Percentiles rank a stretch among this genome's conserved stretches.
Conservation (phyloP, 2,329 filamentous ascomycete genomes). For the Exserohilum turcica region DNA sequence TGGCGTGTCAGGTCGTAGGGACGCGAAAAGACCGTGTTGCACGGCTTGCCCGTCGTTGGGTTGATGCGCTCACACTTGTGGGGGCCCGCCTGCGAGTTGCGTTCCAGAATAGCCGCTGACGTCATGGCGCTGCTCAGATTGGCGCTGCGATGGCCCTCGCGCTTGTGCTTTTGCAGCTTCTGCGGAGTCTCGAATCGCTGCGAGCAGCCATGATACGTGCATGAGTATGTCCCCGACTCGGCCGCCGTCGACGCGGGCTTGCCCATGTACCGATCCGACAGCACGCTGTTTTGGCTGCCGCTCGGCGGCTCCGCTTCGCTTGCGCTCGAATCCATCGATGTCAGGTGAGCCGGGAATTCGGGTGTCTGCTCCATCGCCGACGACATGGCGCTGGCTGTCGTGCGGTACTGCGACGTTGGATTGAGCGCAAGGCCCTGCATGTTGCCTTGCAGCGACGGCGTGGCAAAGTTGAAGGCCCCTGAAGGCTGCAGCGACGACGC, state of each 20-base stretch:
- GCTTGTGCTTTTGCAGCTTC: conserved; percentile 92
- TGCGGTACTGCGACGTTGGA: conserved; percentile 44
- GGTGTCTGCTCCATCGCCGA: conserved; percentile 53
- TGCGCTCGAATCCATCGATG: conserved; percentile 65
- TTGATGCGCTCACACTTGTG: conserved; percentile 94
- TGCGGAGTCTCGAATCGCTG: conserved; percentile 85
- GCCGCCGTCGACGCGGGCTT: conserved; percentile 70
- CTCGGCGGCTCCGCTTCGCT: conserved; percentile 57
- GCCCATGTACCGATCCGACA: conserved; percentile 41
- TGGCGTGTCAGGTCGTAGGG: conserved; percentile 96
- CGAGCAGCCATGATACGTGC: conserved; percentile 90
- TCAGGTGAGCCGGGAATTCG: conserved; percentile 64
- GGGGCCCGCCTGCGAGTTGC: conserved; percentile 89
- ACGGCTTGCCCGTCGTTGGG: conserved; percentile 91
- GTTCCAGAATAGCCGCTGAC: conserved; percentile 59
- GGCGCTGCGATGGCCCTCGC: conserved; percentile 77
- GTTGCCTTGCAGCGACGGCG: conserved; percentile 47
- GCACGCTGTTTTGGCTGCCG: conserved; percentile 48
- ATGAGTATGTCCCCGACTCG: conserved; percentile 90
- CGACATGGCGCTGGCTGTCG: conserved; percentile 35
- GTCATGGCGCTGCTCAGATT: conserved; percentile 55
- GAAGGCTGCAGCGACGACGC: conserved; percentile 36
- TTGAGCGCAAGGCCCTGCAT: conserved; percentile 42
- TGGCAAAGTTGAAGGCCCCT: conserved; percentile 54
- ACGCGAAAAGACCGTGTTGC: conserved; percentile 90